Evolutionary conservation across 2,329 filamentous ascomycete species (phyloP).

Genomic region (Fusarium setosum): DNA sequence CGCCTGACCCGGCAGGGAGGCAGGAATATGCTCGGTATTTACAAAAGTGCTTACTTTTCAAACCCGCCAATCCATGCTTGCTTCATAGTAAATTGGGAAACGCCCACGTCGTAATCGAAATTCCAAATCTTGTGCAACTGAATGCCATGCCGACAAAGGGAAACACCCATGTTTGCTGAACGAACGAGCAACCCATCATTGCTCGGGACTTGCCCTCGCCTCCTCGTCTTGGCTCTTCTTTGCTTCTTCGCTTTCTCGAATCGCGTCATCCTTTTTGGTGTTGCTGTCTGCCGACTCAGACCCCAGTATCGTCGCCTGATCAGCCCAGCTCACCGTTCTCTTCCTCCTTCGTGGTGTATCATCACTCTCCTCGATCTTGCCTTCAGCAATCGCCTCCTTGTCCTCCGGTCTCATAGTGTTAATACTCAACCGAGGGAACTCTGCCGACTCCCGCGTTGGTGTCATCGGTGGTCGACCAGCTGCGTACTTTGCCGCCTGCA

Average conservation of each 20-base stretch:
- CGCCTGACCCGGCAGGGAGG: conserved; percentile 30
- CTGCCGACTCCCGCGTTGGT: conserved; percentile 44
- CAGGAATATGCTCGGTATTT: conserved; percentile 23
- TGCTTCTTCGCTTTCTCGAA: conserved; percentile 27
- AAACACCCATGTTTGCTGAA: not conserved
- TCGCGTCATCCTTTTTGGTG: conserved; percentile 22
- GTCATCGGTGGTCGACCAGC: conserved; percentile 46
- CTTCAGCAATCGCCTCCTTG: conserved; percentile 24
- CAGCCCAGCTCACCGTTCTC: conserved; percentile 40
- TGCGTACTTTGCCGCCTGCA: conserved; percentile 39
- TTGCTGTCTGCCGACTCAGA: conserved; percentile 20
- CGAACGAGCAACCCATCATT: conserved; percentile 5
- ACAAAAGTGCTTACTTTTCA: conserved; percentile 31
- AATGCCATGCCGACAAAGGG: not conserved
- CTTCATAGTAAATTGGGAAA: conserved; percentile 17
- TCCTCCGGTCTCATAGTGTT: conserved; percentile 21
- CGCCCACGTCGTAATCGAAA: conserved; percentile 12
- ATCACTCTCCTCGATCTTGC: conserved; percentile 30
- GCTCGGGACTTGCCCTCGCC: conserved; percentile 3
- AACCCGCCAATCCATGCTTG: conserved; percentile 4
- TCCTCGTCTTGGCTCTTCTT: conserved; percentile 13
- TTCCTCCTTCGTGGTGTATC: conserved; percentile 31
- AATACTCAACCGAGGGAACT: conserved; percentile 30
- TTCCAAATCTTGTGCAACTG: conserved; percentile 7
- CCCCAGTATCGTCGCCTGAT: conserved; percentile 31